Evolutionary conservation across 192 early-diverging fungal species (phyloP), one percentile per base, ranked within the genome.

Genomic region (Haplosporangium gracile): DNA sequence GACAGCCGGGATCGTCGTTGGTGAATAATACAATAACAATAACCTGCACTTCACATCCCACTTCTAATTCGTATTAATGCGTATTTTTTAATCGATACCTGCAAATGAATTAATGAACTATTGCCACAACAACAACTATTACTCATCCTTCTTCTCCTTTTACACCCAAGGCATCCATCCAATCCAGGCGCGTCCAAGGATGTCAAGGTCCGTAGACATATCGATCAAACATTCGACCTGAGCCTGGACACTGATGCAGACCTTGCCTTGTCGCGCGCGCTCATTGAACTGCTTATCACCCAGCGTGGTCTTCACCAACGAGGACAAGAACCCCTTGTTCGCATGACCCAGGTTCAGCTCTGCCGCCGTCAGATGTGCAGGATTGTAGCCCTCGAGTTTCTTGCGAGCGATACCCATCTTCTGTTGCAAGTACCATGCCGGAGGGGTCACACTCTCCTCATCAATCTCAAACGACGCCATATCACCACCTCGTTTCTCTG

Each of bases 181-280:
- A 32, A 92, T 77, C 90, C 91, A 96, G 34, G 90, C 89, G 22
- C 92, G 72, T 16, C 94, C 95, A 5, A 96, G 88, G 5, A 94
- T 88, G 76, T 93, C 91, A 9, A 89, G 88, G 74, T 96, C 96
- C 18, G 94, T 96, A 1, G 95, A 95, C 77, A 95, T 88, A 80
- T 96, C 94, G 74, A 96, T 88, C 34, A 96, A 70, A 72, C 94
- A 95, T 53, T 95, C 89, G 9, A 96, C 91, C 82, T 96, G 96
- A 36, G 92, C 94, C 60, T 88, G 85, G 24, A 93, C 91, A 39
- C 75, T 90, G 40, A 60, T 20, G 72, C 94, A 94, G 13, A 81
- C 81, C 34, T 81, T 32, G 2, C 89, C 89, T 2, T 91, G 79
- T 40, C 68, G 68, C 0, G 93, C 92, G 16, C 95, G 90, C 2